Evolutionary conservation across 163 green algal species (phyloP), one percentile per base, ranked within the genome.

Genomic region (Scenedesmus sp.): DNA sequence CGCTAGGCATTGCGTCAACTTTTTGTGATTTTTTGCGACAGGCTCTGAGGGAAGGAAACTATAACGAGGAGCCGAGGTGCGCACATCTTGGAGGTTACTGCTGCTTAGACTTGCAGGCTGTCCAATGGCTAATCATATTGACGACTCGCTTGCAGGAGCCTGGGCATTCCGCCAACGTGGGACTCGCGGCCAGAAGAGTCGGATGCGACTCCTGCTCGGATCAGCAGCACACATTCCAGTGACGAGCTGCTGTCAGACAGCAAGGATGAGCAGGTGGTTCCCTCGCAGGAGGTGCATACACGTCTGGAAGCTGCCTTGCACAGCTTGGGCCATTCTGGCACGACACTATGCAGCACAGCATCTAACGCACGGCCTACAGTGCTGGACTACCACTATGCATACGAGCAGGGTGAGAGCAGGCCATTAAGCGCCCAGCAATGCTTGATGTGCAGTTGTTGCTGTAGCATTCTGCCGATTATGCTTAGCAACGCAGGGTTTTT

Each of bases 341-440:
- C 22, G 3, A 81, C 22, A 7, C 5, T 22, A 26, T 89, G 85
- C 35, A 46, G 81, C 72, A 81, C 72, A 53, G 86, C 86, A n/a
- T 26, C 35, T 37, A 80, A 79, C 51, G 33, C 37, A 22, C 53
- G 86, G 26, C 76, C 86, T 26, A 91, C 73, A 33, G 76, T 91
- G 40, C 86, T 91, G 15, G 86, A 91, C 76, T 91, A 91, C 86
- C 86, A 91, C 68, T 56, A 81, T 26, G 68, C 43, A 16, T 89
- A 84, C n/a, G 44, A 72, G 13, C 42, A 83, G 42, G 85, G 85
- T 89, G 68, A n/a, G 84, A 7, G 22, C 2, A 24, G n/a, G n/a
- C 56, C 33, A 46, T 43, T n/a, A 78, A 12, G 65, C 26, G 30
- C 65, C 65, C 40, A 24, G 65, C 30, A 78, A 2, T 30, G 4